Evolutionary conservation across 192 early-diverging fungal species (phyloP).

Genomic region (Coemansia sp.): DNA sequence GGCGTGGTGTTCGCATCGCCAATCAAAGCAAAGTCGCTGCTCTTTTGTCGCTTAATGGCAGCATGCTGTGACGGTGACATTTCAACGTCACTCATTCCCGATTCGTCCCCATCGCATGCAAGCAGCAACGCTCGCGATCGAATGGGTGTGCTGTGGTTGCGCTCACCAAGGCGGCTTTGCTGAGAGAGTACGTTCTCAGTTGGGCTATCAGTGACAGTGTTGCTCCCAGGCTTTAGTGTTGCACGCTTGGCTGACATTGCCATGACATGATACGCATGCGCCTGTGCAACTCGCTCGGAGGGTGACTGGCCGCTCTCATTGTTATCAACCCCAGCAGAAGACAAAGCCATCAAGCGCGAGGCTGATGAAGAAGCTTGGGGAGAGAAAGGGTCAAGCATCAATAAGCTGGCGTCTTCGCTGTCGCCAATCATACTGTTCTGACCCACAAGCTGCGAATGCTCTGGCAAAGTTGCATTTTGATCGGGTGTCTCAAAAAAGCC

Average conservation of each 20-base stretch:
- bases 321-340: not conserved
- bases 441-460: conserved; percentile 7
- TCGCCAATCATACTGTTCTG: not conserved
- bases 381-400: conserved; percentile 28
- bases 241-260: conserved; percentile 5
- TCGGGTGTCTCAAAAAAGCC: conserved; percentile 43
- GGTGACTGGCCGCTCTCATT: conserved; percentile 18
- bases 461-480: conserved; percentile 6
- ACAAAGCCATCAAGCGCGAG: not conserved
- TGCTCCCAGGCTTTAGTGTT: not conserved
- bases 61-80: conserved; percentile 43
- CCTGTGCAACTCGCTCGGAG: conserved; percentile 17
- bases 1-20: not conserved
- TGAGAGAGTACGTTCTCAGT: conserved; percentile 11
- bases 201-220: not conserved
- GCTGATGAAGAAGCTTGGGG: conserved; percentile 7
- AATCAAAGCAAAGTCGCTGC: conserved; percentile 1
- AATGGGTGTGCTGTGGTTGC: not conserved
- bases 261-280: conserved; percentile 22
- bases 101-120: conserved; percentile 6
- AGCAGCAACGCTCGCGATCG: conserved; percentile 4
- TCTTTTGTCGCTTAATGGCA: conserved; percentile 22
- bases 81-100: conserved; percentile 28
- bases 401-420: not conserved
- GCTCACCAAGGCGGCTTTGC: not conserved